A percentile compares a stretch with the other conserved stretches of the same genome.
phyloP scores from a whole-genome alignment of 768 basidiomycete genomes.

The Rhodosporidiobolus sp. region DNA sequence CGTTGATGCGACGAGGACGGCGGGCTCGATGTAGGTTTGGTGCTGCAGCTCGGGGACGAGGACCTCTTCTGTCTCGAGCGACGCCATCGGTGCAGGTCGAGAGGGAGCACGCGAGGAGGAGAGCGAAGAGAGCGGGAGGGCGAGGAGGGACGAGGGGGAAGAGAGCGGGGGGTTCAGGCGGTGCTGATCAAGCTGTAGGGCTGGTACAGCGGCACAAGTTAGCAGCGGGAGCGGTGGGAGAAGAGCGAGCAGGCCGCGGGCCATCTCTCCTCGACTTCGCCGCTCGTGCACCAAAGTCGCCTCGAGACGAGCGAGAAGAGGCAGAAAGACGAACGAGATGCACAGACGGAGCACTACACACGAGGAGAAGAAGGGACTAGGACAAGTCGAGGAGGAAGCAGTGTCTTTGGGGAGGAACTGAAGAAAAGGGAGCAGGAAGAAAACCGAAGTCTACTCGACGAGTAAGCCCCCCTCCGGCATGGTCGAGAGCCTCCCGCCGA shows the following conservation, averaged over 20 bases:
- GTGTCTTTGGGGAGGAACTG: too few species aligned
- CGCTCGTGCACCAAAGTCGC: too few species aligned
- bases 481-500: neutral
- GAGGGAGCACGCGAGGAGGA: neutral
- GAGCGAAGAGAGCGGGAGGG: neutral
- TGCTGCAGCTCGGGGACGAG: neutral
- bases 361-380: neutral
- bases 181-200: too few species aligned
- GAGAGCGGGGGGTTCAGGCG: too few species aligned
- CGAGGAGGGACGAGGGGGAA: neutral
- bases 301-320: neutral
- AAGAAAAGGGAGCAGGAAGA: neutral
- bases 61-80: conserved; percentile 20
- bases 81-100: neutral
- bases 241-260: too few species aligned
- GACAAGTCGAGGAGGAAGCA: neutral
- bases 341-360: neutral
- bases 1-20: conserved; percentile 22
- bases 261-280: too few species aligned
- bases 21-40: conserved; percentile 26
- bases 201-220: too few species aligned
- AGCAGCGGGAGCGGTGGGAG: too few species aligned
- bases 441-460: neutral
- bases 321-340: neutral
- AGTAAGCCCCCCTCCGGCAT: neutral